phyloP scores from a whole-genome alignment of 116 monocot genomes.

The Iris pallida region DNA sequence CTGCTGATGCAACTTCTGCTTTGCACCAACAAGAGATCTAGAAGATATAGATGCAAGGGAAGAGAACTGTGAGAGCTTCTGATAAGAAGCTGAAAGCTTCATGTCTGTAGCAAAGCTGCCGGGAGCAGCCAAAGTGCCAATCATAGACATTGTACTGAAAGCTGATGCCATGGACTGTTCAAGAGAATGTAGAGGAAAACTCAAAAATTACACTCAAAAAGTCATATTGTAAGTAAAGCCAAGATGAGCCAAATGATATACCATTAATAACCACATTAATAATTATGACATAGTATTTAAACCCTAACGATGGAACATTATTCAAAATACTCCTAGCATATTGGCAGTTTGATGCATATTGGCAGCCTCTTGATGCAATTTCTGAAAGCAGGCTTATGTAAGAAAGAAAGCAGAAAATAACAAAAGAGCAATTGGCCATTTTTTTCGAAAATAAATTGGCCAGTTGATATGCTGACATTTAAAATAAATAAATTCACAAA shows the following conservation, averaged over 20 bases:
- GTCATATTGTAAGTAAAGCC: no score
- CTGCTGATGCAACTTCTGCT: constrained; percentile 23
- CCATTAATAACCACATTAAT: no score
- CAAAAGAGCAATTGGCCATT: background rate
- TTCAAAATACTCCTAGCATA: no score
- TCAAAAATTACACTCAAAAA: background rate
- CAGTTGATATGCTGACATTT: background rate
- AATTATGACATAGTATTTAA: no score
- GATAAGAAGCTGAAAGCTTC: constrained; percentile 25
- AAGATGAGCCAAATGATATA: no score
- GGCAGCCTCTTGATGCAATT: constrained; percentile 68
- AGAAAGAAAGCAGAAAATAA: background rate
- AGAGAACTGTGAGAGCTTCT: constrained; percentile 35
- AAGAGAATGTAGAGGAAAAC: background rate
- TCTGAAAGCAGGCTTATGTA: constrained; percentile 47
- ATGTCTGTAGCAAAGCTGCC: constrained; percentile 14
- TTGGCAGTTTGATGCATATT: constrained; percentile 24
- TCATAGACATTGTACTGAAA: constrained; percentile 32
- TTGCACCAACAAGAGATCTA: constrained; percentile 20
- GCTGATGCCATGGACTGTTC: constrained; percentile 29
- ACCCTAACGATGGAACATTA: no score
- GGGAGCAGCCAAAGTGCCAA: constrained; percentile 26
- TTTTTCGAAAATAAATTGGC: no score
- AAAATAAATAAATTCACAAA: constrained; percentile 1
- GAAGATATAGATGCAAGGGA: constrained; percentile 46